These are phyloP conservation scores for Rubia tinctorum DNA, from an alignment of 305 asterid genomes.

Conservation along the genomic window DNA sequence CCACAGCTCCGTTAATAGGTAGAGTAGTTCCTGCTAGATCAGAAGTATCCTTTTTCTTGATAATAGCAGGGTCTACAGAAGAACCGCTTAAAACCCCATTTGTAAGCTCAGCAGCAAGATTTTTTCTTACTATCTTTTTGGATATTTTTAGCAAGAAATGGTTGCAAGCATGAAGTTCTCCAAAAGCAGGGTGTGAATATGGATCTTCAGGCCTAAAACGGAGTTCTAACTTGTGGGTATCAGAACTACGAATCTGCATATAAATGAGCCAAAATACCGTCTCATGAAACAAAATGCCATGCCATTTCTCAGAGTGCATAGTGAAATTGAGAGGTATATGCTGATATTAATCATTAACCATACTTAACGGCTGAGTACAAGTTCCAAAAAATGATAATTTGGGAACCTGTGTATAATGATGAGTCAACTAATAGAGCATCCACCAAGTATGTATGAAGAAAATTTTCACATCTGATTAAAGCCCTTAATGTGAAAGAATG, in stretches of 20 bases:
- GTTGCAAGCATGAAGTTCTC: constrained; percentile 59
- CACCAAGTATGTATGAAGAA: background rate
- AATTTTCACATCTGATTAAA: background rate
- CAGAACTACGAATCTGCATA: constrained; percentile 55
- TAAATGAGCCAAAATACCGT: background rate
- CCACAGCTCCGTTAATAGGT: constrained; percentile 28
- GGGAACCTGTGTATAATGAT: background rate
- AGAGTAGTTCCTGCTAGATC: constrained; percentile 29
- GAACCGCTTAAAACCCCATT: constrained; percentile 23
- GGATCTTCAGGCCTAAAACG: constrained; percentile 97
- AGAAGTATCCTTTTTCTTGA: constrained; percentile 28
- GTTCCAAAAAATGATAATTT: background rate
- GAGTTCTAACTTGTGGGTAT: constrained; percentile 70
- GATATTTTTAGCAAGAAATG: constrained; percentile 64
- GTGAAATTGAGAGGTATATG: background rate
- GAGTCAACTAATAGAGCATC: background rate
- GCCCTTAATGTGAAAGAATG: background rate
- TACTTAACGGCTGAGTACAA: background rate
- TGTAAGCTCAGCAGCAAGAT: constrained; percentile 21
- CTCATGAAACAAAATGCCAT: background rate
- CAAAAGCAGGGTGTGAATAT: constrained; percentile 83
- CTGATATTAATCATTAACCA: background rate
- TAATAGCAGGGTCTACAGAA: constrained; percentile 27
- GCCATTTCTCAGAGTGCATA: background rate
- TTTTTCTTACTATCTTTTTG: constrained; percentile 42